These are phyloP conservation scores for Pleurotus platypus DNA, from an alignment of 768 basidiomycete species.

Conservation along the genomic window DNA sequence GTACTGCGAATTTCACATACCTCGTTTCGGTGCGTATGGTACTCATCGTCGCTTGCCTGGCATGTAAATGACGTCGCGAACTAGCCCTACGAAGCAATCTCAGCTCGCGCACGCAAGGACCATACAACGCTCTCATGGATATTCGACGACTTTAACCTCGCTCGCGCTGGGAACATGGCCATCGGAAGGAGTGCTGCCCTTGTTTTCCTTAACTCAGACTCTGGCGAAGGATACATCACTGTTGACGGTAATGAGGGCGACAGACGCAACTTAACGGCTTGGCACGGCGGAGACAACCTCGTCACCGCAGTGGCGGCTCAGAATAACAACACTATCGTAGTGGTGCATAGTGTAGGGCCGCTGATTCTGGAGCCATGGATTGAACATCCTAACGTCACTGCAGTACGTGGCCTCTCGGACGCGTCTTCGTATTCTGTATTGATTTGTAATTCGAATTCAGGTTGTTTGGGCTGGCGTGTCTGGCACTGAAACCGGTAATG, in stretches of 20 bases:
- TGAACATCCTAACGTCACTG: conserved; percentile 69
- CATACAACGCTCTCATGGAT: conserved; percentile 65
- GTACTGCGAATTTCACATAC: conserved; percentile 74
- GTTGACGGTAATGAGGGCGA: conserved; percentile 81
- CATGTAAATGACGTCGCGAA: neutral
- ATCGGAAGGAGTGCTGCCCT: conserved; percentile 58
- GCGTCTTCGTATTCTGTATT: conserved; percentile 16
- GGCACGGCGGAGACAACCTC: conserved; percentile 70
- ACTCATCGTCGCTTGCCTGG: neutral
- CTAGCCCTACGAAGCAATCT: conserved; percentile 80
- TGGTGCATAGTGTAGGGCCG: conserved; percentile 62
- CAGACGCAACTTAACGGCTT: conserved; percentile 68
- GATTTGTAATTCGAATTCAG: conserved; percentile 16
- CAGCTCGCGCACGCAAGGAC: conserved; percentile 62
- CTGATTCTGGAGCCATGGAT: conserved; percentile 65
- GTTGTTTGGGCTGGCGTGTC: conserved; percentile 65
- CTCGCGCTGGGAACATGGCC: conserved; percentile 43
- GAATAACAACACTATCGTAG: conserved; percentile 71
- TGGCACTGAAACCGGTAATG: conserved; percentile 70
- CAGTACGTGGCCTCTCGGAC: conserved; percentile 33
- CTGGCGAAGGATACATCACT: conserved; percentile 80
- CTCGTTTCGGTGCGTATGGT: conserved; percentile 57
- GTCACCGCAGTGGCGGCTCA: conserved; percentile 63
- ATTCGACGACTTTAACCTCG: conserved; percentile 66
- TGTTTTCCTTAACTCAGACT: conserved; percentile 81